A percentile compares a stretch with the other conserved stretches of the same genome.
These are phyloP conservation scores for Nemania bipapillata DNA, from an alignment of 2,329 filamentous ascomycete genomes.

Conservation along the genomic window DNA sequence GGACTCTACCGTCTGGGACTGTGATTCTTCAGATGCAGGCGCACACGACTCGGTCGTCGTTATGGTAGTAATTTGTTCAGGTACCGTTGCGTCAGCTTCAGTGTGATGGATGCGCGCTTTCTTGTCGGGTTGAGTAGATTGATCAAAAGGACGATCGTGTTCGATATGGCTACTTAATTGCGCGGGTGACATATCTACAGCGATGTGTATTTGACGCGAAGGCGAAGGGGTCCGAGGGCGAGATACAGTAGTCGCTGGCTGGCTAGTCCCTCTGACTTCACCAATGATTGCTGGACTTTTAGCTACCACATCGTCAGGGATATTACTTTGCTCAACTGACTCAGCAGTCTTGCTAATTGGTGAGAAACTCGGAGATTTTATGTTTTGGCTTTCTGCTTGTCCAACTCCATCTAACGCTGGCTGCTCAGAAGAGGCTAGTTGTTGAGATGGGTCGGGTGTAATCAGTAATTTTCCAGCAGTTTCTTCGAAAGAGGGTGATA, in stretches of 20 bases:
- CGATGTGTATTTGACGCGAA: constrained; percentile 31
- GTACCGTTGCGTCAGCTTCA: constrained; percentile 44
- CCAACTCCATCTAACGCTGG: constrained; percentile 38
- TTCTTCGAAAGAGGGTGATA: constrained; percentile 27
- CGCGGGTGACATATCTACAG: constrained; percentile 51
- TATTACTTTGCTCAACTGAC: constrained; percentile 37
- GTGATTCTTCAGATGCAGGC: not conserved
- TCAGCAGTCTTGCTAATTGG: constrained; percentile 47
- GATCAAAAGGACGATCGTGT: constrained; percentile 55
- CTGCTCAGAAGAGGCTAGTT: constrained; percentile 32
- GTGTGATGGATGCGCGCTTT: constrained; percentile 49
- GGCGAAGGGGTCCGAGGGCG: constrained; percentile 39
- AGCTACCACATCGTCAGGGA: constrained; percentile 14
- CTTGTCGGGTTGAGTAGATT: constrained; percentile 52
- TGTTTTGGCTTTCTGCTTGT: not conserved
- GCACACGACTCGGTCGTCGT: not conserved
- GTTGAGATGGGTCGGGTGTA: constrained; percentile 30
- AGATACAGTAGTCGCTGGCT: constrained; percentile 17
- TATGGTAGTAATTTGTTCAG: constrained; percentile 46
- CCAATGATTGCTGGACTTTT: constrained; percentile 10
- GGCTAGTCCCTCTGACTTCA: constrained; percentile 19
- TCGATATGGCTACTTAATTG: constrained; percentile 52
- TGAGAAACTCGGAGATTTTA: constrained; percentile 43
- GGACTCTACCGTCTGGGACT: not conserved
- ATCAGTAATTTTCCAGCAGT: not conserved